Percentiles rank a stretch among this genome's conserved stretches.
These are phyloP conservation scores for Haplosporangium sp. DNA, from an alignment of 371 early-diverging fungal genomes.

Conservation along the genomic window DNA sequence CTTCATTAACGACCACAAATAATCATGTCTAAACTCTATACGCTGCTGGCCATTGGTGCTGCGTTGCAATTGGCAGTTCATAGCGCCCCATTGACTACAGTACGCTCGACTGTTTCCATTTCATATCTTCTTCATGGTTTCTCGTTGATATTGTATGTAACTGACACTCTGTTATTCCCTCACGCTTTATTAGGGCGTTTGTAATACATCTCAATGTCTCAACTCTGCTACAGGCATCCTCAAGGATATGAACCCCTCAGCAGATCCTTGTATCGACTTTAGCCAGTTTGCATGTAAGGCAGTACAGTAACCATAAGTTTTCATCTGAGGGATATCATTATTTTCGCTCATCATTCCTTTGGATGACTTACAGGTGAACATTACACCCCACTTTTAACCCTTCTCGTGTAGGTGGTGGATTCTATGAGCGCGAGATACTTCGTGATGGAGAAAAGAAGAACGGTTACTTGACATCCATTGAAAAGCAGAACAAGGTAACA, in stretches of 20 bases:
- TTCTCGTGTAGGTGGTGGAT: constrained; percentile 31
- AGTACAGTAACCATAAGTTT: background rate
- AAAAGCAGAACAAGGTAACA: constrained; percentile 21
- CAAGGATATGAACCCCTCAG: constrained; percentile 19
- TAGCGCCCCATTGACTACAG: background rate
- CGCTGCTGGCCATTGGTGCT: background rate
- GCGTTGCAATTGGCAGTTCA: background rate
- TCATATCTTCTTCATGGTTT: too few relatives aligned
- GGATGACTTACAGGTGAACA: background rate
- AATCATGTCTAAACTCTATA: background rate
- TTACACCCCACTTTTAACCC: background rate
- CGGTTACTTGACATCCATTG: constrained; percentile 22
- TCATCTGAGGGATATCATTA: too few relatives aligned
- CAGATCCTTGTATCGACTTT: constrained; percentile 39
- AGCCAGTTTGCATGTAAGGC: constrained; percentile 31
- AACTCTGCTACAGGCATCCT: constrained; percentile 24
- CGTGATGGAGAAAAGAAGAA: constrained; percentile 20
- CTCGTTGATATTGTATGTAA: too few relatives aligned
- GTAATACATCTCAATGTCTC: constrained; percentile 23
- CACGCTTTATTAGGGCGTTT: constrained; percentile 3
- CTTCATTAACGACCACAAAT: too few relatives aligned
- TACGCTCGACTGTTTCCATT: background rate
- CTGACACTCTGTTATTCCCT: too few relatives aligned
- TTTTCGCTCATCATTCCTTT: background rate
- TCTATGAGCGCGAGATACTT: constrained; percentile 27